Evolutionary conservation across 495 filamentous ascomycete genomes (phyloP).

Genomic region (Paragyromitra xinjiangensis): DNA sequence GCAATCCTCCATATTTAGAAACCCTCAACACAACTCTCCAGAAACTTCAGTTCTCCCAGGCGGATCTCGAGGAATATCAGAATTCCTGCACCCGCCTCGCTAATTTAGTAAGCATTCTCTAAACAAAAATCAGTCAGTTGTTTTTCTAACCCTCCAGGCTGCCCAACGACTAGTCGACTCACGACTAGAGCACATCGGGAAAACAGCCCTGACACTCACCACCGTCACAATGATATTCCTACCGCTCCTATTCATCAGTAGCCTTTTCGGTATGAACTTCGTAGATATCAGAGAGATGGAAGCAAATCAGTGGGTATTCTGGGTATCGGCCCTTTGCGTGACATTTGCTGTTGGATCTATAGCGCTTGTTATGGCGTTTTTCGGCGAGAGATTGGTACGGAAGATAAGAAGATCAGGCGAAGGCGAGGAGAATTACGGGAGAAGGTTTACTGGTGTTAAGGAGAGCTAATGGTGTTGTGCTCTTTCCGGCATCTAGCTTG

Average conservation of each 20-base stretch:
- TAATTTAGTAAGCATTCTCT: conserved; percentile 14
- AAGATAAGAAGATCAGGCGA: neutral
- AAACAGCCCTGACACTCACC: conserved; percentile 58
- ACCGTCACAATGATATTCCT: conserved; percentile 59
- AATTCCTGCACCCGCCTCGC: conserved; percentile 22
- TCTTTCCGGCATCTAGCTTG: neutral
- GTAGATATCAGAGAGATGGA: conserved; percentile 39
- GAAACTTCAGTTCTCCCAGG: conserved; percentile 32
- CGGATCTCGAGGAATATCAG: conserved; percentile 31
- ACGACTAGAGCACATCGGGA: conserved; percentile 43
- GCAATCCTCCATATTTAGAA: conserved; percentile 5
- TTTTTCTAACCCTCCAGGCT: conserved; percentile 12
- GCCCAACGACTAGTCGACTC: conserved; percentile 22
- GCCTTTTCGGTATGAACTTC: conserved; percentile 58
- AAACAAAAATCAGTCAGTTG: no score
- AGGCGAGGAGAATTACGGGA: neutral
- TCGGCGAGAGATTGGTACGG: conserved; percentile 17
- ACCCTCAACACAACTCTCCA: conserved; percentile 14
- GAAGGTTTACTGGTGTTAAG: neutral
- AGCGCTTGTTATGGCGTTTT: conserved; percentile 26
- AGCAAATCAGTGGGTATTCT: conserved; percentile 47
- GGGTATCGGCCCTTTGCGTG: conserved; percentile 36
- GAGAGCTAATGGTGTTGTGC: neutral
- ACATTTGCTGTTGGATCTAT: conserved; percentile 29
- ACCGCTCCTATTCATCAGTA: conserved; percentile 57